Conservation (phyloP, 257 asterid species). For the Nicotiana tabacum region DNA sequence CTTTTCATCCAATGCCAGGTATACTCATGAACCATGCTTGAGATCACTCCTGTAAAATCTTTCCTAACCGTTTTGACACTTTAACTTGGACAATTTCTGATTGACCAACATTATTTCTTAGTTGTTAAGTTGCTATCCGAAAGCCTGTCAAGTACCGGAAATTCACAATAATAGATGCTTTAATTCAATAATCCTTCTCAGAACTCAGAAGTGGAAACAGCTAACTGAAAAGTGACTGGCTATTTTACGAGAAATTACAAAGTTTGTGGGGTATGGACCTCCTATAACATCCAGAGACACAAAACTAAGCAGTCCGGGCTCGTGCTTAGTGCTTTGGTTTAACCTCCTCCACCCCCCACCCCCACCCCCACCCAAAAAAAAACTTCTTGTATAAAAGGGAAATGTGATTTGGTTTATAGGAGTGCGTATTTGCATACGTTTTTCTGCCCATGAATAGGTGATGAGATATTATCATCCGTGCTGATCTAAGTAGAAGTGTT, state of each 20-base stretch:
- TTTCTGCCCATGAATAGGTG: neutral
- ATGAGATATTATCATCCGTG: neutral
- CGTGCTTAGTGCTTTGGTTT: neutral
- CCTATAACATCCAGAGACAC: neutral
- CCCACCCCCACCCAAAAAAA: too few relatives aligned
- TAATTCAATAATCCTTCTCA: neutral
- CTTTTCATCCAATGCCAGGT: slow-evolving; percentile 62
- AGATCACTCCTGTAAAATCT: neutral
- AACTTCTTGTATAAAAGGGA: neutral
- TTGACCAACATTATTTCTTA: neutral
- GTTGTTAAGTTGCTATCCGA: slow-evolving; percentile 3
- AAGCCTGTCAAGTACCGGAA: neutral
- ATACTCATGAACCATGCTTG: slow-evolving; percentile 11
- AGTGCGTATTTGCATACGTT: neutral
- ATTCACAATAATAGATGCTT: neutral
- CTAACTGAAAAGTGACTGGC: neutral
- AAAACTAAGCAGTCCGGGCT: neutral
- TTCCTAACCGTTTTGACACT: neutral
- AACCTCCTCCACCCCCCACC: neutral
- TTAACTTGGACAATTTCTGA: neutral
- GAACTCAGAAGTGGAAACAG: neutral
- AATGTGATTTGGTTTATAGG: neutral
- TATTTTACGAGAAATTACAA: neutral
- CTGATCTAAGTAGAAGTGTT: neutral
- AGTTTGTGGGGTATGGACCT: neutral